phyloP scores from a whole-genome alignment of 2,329 filamentous ascomycete species.

The Aspergillus amoenus region DNA sequence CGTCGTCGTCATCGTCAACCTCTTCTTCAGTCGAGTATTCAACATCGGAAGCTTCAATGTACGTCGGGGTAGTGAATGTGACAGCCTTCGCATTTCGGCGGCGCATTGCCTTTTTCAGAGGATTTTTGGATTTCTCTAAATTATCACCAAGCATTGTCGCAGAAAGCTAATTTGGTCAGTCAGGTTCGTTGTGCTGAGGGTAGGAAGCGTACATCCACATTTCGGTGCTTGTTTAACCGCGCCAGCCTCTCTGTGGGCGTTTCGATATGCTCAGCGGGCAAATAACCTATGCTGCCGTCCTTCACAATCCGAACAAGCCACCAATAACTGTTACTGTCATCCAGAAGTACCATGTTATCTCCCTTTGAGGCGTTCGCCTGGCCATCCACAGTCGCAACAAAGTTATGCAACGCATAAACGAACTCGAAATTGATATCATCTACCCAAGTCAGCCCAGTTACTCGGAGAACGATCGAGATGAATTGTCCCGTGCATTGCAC shows the following conservation, averaged over 20 bases:
- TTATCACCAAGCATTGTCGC: slow-evolving; percentile 71
- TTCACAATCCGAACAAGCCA: slow-evolving; percentile 97
- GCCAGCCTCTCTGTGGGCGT: slow-evolving; percentile 94
- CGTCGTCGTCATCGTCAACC: slow-evolving; percentile 51
- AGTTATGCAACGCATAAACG: slow-evolving; percentile 96
- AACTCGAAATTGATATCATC: slow-evolving; percentile 99
- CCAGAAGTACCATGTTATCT: slow-evolving; percentile 96
- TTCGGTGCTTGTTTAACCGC: slow-evolving; percentile 93
- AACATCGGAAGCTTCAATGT: slow-evolving; percentile 82
- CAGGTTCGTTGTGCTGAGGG: not conserved
- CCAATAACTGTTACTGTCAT: slow-evolving; percentile 99
- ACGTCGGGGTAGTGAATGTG: slow-evolving; percentile 79
- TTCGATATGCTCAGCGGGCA: slow-evolving; percentile 97
- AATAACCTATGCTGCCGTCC: slow-evolving; percentile 94
- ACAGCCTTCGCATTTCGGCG: slow-evolving; percentile 82
- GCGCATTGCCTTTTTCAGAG: slow-evolving; percentile 79
- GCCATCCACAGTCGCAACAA: slow-evolving; percentile 95
- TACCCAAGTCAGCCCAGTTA: slow-evolving; percentile 83
- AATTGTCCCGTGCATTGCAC: not conserved
- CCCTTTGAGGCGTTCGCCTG: slow-evolving; percentile 98
- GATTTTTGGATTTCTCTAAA: slow-evolving; percentile 76
- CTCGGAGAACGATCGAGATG: not conserved
- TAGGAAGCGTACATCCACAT: slow-evolving; percentile 75
- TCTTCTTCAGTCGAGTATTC: slow-evolving; percentile 84
- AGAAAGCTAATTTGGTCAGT: slow-evolving; percentile 54